Conservation (phyloP, 164 flowering plant species). For the Vitis riparia region DNA sequence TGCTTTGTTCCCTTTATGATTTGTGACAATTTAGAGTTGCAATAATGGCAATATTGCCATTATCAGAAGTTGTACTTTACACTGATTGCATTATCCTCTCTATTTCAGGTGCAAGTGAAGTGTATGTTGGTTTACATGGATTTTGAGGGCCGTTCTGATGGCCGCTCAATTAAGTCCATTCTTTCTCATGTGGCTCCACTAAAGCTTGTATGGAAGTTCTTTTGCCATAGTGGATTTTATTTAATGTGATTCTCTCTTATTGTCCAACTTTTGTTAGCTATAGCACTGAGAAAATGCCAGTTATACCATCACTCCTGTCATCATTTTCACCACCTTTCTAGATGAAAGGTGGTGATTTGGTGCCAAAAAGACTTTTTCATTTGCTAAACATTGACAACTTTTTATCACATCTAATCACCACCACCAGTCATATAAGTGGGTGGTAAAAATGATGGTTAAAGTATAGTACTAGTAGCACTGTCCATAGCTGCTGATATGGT, state of each 20-base stretch:
- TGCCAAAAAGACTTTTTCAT: too few relatives aligned
- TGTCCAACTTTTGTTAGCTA: neutral
- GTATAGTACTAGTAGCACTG: too few relatives aligned
- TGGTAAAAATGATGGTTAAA: too few relatives aligned
- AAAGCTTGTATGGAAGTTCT: constrained; percentile 68
- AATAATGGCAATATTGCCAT: neutral
- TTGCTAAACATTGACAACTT: too few relatives aligned
- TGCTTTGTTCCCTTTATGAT: neutral
- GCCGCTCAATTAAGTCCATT: constrained; percentile 90
- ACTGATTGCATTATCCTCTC: neutral
- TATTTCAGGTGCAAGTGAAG: constrained; percentile 85
- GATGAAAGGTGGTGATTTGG: too few relatives aligned
- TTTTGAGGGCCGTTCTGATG: constrained; percentile 98
- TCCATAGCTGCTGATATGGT: too few relatives aligned
- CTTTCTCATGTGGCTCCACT: constrained; percentile 87
- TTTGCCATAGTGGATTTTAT: neutral
- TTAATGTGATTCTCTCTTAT: neutral
- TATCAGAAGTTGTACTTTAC: neutral
- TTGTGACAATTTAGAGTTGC: neutral
- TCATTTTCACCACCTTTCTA: too few relatives aligned
- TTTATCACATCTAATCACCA: too few relatives aligned
- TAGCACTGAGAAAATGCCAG: too few relatives aligned
- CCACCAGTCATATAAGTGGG: too few relatives aligned
- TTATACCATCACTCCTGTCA: too few relatives aligned
- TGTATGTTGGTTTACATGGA: constrained; percentile 81